A percentile compares a stretch with the other conserved stretches of the same genome.
phyloP scores from a whole-genome alignment of 2,329 filamentous ascomycete species.

The Phaeosphaeria sp. region DNA sequence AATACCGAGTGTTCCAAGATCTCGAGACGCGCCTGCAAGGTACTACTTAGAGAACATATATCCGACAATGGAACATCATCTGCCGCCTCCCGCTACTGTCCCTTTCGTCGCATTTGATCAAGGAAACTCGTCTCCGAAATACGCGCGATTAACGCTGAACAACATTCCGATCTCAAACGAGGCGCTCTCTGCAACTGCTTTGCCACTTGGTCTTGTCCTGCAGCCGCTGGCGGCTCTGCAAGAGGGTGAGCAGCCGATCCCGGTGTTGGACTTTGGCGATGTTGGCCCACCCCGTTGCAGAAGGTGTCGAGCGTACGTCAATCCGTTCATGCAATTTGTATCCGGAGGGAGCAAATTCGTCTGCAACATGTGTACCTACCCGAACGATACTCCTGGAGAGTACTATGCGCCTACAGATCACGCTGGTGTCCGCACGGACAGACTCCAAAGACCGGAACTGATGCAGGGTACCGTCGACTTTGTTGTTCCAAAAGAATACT shows the following conservation, averaged over 20 bases:
- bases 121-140: constrained; percentile 95
- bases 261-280: constrained; percentile 94
- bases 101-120: constrained; percentile 96
- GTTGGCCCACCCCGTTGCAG: constrained; percentile 87
- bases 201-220: constrained; percentile 86
- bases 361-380: constrained; percentile 97
- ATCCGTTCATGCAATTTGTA: constrained; percentile 98
- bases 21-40: constrained; percentile 81
- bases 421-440: constrained; percentile 84
- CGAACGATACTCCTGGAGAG: constrained; percentile 89
- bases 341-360: constrained; percentile 95
- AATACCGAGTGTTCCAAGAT: constrained; percentile 86
- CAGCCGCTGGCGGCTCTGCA: constrained; percentile 87
- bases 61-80: constrained; percentile 92
- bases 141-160: constrained; percentile 88
- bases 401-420: constrained; percentile 94
- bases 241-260: constrained; percentile 84
- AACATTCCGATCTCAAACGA: constrained; percentile 87
- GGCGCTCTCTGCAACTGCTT: constrained; percentile 76
- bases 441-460: constrained; percentile 87
- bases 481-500: constrained; percentile 97
- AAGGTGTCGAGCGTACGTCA: constrained; percentile 94
- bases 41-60: constrained; percentile 89
- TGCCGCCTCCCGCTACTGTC: constrained; percentile 85
- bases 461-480: constrained; percentile 94